Base-by-base conservation (phyloP, 768 basidiomycete species). In the Russula griseocarnosa region DNA sequence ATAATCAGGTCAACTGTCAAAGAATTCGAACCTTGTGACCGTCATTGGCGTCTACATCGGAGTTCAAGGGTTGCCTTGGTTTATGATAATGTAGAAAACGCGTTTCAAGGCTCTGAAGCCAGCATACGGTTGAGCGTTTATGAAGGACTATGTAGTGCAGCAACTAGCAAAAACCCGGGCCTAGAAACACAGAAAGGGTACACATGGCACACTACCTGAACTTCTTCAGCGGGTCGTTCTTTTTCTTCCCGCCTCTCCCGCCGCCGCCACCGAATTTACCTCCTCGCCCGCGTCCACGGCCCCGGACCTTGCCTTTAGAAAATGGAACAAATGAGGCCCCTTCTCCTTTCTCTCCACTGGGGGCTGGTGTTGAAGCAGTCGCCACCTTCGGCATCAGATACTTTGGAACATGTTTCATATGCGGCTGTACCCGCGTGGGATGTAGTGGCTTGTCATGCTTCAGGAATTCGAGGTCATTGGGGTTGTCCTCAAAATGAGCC, bases 401-500 rank as follows among this genome's bases (percentile, higher is more conserved):
- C 61, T 86, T 88, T 1, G 97, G 97, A 5, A 99, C 86, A 74
- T 96, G 91, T 74, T 96, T 98, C 86, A 98, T 91, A 73, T 98
- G 95, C 1, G 93, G 77, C 72, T 98, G 96, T 11, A 96, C 80
- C 52, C 94, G 82, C 30, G 88, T 87, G 0, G 95, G 94, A 70
- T 96, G 92, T 5, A 98, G 79, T 5, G 96, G 90, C 69, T 94
- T 93, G 75, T 99, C 97, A 74, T 98, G 97, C 2, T 92, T 85
- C 51, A 98, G 79, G 72, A 86, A 97, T 60, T 95, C 92, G 14
- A 98, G 81, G 71, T 98, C 95, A 7, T 92, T 79, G 24, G 46
- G 96, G 95, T 72, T 98, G 94, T 71, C 98, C 94, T 71, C 98
- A 67, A 99, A 98, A 75, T 98, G 96, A 7, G 94, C 93, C 95